Conservation (phyloP, 2,329 filamentous ascomycete species). For the Epichloe bromicola region DNA sequence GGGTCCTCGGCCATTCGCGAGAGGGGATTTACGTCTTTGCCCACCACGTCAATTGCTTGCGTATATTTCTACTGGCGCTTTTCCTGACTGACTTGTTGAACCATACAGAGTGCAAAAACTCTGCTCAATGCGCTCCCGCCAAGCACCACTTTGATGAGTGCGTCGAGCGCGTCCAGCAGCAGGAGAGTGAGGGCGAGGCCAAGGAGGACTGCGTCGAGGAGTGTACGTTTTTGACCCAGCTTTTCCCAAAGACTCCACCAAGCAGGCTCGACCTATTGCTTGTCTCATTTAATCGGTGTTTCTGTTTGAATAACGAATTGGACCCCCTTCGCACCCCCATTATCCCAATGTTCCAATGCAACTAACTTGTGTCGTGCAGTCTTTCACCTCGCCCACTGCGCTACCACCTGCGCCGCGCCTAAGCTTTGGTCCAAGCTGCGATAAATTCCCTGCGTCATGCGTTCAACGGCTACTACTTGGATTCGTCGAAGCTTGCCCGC, state of each 20-base stretch:
- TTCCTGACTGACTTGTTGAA: slow-evolving; percentile 10
- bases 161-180: slow-evolving; percentile 67
- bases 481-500: not conserved
- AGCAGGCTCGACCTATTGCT: not conserved
- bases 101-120: slow-evolving; percentile 71
- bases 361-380: slow-evolving; percentile 37
- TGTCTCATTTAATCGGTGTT: not conserved
- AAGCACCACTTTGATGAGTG: slow-evolving; percentile 99
- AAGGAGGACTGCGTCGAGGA: slow-evolving; percentile 98
- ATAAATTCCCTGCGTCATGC: slow-evolving; percentile 38
- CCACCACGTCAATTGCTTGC: not conserved
- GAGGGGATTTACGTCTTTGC: not conserved
- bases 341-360: not conserved
- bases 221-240: slow-evolving; percentile 53
- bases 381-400: slow-evolving; percentile 98
- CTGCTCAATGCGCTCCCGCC: slow-evolving; percentile 66
- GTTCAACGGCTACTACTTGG: not conserved
- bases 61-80: not conserved
- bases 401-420: slow-evolving; percentile 80
- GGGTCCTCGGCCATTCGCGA: slow-evolving; percentile 1
- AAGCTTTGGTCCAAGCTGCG: slow-evolving; percentile 91
- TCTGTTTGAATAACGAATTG: slow-evolving; percentile 6
- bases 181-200: slow-evolving; percentile 55
- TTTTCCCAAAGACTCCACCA: not conserved
- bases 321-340: not conserved